Conservation (phyloP, 768 basidiomycete genomes). For the Boletus sp. region DNA sequence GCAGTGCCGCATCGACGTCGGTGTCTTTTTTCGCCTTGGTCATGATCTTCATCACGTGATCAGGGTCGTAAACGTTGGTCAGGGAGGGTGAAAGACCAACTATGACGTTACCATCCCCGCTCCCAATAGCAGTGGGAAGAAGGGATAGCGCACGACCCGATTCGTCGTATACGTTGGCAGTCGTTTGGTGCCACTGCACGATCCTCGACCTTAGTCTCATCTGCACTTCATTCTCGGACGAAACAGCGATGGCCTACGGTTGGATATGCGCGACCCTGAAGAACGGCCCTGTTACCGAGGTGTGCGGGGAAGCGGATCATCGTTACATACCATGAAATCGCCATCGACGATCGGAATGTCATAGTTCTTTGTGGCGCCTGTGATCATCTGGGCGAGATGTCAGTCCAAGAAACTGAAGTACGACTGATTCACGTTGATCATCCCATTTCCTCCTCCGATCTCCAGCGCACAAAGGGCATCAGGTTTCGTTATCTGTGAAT, state of each 20-base stretch:
- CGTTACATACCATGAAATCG: conserved; percentile 40
- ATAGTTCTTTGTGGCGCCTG: conserved; percentile 34
- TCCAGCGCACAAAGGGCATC: conserved; percentile 37
- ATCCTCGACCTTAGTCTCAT: not conserved
- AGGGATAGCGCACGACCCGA: conserved; percentile 27
- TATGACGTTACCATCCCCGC: conserved; percentile 39
- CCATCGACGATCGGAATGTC: conserved; percentile 43
- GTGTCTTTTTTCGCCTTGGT: conserved; percentile 43
- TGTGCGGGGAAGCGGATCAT: not conserved
- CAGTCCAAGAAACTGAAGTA: conserved; percentile 4
- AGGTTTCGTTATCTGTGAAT: conserved; percentile 30
- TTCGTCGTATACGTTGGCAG: conserved; percentile 30
- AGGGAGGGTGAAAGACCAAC: conserved; percentile 11
- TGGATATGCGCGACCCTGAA: conserved; percentile 38
- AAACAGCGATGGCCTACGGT: conserved; percentile 18
- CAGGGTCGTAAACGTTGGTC: conserved; percentile 3
- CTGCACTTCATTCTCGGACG: conserved; percentile 9
- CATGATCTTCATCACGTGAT: conserved; percentile 33
- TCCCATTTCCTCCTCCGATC: conserved; percentile 47
- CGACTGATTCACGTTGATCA: conserved; percentile 36
- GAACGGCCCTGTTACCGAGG: conserved; percentile 1
- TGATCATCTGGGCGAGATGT: conserved; percentile 32
- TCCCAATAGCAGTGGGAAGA: conserved; percentile 36
- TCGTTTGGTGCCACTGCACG: conserved; percentile 31
- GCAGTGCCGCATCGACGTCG: conserved; percentile 44